phyloP scores from a whole-genome alignment of 805 yeast species.

The Candida peoriensis region DNA sequence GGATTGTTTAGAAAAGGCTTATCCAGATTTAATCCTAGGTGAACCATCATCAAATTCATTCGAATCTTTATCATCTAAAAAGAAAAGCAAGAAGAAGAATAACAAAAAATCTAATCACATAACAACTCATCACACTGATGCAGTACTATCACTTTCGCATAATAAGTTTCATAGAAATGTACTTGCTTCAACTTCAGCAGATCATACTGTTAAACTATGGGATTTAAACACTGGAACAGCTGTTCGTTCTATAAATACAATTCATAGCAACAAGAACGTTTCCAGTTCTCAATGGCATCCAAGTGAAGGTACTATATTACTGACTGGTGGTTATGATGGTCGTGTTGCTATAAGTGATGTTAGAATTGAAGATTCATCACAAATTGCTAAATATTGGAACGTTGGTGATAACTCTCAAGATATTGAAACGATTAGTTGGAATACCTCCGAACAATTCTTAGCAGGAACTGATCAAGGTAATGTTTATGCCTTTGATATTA shows the following conservation, averaged over 20 bases:
- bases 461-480: conserved; percentile 93
- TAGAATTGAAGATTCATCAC: conserved; percentile 57
- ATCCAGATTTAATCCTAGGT: conserved; percentile 91
- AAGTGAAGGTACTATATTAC: conserved; percentile 56
- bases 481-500: conserved; percentile 82
- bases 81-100: conserved; percentile 52
- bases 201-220: conserved; percentile 92
- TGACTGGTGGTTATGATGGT: conserved; percentile 95
- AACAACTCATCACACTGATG: conserved; percentile 85
- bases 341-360: conserved; percentile 79
- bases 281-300: conserved; percentile 87
- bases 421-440: conserved; percentile 78
- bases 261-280: conserved; percentile 78
- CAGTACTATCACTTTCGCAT: conserved; percentile 82
- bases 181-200: conserved; percentile 93
- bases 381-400: conserved; percentile 59
- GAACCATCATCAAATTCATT: conserved; percentile 43
- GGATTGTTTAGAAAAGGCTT: conserved; percentile 87
- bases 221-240: conserved; percentile 73
- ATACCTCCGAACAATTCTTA: conserved; percentile 52
- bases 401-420: conserved; percentile 71
- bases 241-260: conserved; percentile 64
- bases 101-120: conserved; percentile 44
- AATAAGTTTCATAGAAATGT: conserved; percentile 78
- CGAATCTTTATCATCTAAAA: conserved; percentile 24